phyloP scores from a whole-genome alignment of 1,284 basidiomycete genomes.

The Sporisorium iseilematis-ciliati region DNA sequence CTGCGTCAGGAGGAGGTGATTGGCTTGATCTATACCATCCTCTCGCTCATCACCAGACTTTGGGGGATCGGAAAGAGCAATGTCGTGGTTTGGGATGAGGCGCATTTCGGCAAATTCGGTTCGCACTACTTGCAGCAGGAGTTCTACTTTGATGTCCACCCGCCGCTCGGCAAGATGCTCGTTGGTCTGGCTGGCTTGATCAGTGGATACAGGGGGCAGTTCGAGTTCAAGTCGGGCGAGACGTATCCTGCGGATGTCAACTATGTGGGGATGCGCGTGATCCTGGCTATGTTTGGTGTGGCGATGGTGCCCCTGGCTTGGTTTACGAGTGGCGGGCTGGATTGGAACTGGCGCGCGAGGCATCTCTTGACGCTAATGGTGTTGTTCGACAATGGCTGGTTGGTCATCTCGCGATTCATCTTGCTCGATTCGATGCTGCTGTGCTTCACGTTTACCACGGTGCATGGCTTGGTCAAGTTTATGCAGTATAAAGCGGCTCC shows the following conservation, averaged over 20 bases:
- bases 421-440: constrained; percentile 97
- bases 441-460: constrained; percentile 97
- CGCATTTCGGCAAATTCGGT: constrained; percentile 71
- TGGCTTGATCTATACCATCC: constrained; percentile 83
- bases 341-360: constrained; percentile 88
- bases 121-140: constrained; percentile 91
- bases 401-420: constrained; percentile 96
- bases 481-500: constrained; percentile 88
- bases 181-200: constrained; percentile 92
- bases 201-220: constrained; percentile 89
- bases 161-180: constrained; percentile 97
- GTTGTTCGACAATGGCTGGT: constrained; percentile 88
- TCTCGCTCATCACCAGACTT: constrained; percentile 93
- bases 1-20: constrained; percentile 58
- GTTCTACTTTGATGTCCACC: constrained; percentile 75
- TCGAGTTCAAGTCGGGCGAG: constrained; percentile 94
- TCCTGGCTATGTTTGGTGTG: constrained; percentile 93
- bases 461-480: constrained; percentile 94
- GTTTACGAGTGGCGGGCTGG: constrained; percentile 95
- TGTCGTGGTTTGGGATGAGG: constrained; percentile 94
- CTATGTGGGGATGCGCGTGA: constrained; percentile 92
- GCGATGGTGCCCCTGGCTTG: constrained; percentile 94
- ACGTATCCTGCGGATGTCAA: constrained; percentile 87
- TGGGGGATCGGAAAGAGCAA: constrained; percentile 91
- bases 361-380: constrained; percentile 96